Percentiles rank a stretch among this genome's conserved stretches.
These are phyloP conservation scores for Neospermospora avenae DNA, from an alignment of 2,329 filamentous ascomycete genomes.

Conservation along the genomic window DNA sequence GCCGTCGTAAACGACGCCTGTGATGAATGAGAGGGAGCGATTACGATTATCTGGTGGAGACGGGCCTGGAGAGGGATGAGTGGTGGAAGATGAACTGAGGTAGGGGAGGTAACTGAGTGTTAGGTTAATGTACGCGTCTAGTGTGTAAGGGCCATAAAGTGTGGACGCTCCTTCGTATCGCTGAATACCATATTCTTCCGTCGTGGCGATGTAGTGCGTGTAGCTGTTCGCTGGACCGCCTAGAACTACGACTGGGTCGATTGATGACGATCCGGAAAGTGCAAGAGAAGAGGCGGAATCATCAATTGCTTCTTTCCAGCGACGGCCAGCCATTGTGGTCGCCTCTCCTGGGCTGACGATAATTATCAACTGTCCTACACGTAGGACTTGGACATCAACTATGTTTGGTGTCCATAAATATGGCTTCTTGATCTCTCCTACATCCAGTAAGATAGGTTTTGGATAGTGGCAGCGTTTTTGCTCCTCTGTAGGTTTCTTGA, in stretches of 20 bases:
- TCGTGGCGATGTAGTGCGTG: slow-evolving; percentile 71
- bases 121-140: slow-evolving; percentile 84
- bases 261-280: slow-evolving; percentile 35
- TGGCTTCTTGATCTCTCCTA: slow-evolving; percentile 73
- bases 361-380: slow-evolving; percentile 80
- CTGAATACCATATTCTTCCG: slow-evolving; percentile 79
- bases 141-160: slow-evolving; percentile 76
- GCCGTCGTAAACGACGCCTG: slow-evolving; percentile 71
- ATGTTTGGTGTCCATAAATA: slow-evolving; percentile 91
- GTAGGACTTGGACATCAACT: slow-evolving; percentile 81
- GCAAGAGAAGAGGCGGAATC: slow-evolving; percentile 46
- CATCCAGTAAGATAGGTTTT: slow-evolving; percentile 85
- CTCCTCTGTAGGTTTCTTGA: slow-evolving; percentile 66
- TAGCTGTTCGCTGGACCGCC: slow-evolving; percentile 91
- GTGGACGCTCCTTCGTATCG: slow-evolving; percentile 95
- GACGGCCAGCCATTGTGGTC: slow-evolving; percentile 85
- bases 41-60: slow-evolving; percentile 75
- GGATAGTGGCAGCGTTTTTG: slow-evolving; percentile 74
- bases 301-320: slow-evolving; percentile 73
- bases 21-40: slow-evolving; percentile 75
- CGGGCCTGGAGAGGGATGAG: slow-evolving; percentile 51
- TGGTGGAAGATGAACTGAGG: slow-evolving; percentile 49
- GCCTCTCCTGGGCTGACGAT: slow-evolving; percentile 84
- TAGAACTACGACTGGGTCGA: slow-evolving; percentile 72
- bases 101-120: slow-evolving; percentile 70